Percentiles rank a stretch among this genome's conserved stretches.
These are phyloP conservation scores for Jimgerdemannia flammicorona DNA, from an alignment of 192 early-diverging fungal species.

Conservation along the genomic window DNA sequence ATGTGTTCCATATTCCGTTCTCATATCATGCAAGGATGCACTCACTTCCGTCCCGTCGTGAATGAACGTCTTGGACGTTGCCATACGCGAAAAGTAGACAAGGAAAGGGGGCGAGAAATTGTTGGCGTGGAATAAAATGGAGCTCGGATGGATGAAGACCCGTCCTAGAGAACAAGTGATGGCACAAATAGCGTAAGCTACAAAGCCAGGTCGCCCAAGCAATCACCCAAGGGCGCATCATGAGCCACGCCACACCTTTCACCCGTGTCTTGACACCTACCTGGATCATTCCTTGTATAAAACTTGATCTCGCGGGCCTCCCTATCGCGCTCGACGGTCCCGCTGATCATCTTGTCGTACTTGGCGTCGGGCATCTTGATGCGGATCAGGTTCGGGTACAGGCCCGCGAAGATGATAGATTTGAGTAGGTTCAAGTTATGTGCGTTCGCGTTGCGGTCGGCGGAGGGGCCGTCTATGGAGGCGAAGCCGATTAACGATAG, in stretches of 20 bases:
- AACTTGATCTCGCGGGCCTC: slow-evolving; percentile 74
- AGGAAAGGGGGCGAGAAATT: slow-evolving; percentile 63
- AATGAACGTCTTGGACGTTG: slow-evolving; percentile 64
- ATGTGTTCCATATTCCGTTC: too few relatives aligned
- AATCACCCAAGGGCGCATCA: too few relatives aligned
- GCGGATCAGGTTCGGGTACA: slow-evolving; percentile 79
- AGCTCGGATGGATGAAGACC: slow-evolving; percentile 86
- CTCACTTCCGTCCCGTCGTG: slow-evolving; percentile 54
- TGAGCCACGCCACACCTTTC: neutral
- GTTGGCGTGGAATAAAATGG: slow-evolving; percentile 58
- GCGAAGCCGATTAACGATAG: slow-evolving; percentile 62
- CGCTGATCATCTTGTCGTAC: slow-evolving; percentile 69
- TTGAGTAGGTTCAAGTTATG: slow-evolving; percentile 61
- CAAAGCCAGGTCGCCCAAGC: too few relatives aligned
- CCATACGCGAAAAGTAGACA: slow-evolving; percentile 64
- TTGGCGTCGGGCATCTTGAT: slow-evolving; percentile 67
- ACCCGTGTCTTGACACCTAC: slow-evolving; percentile 6
- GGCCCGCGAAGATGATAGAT: slow-evolving; percentile 74
- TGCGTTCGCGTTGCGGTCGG: slow-evolving; percentile 55
- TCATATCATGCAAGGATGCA: too few relatives aligned
- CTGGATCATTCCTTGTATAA: slow-evolving; percentile 54
- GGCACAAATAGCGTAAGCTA: slow-evolving; percentile 8
- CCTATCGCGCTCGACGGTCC: slow-evolving; percentile 64
- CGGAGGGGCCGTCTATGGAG: slow-evolving; percentile 7
- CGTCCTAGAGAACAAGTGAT: slow-evolving; percentile 33